phyloP scores from a whole-genome alignment of 352 stramenopile species.

The Phytophthora nicotianae region DNA sequence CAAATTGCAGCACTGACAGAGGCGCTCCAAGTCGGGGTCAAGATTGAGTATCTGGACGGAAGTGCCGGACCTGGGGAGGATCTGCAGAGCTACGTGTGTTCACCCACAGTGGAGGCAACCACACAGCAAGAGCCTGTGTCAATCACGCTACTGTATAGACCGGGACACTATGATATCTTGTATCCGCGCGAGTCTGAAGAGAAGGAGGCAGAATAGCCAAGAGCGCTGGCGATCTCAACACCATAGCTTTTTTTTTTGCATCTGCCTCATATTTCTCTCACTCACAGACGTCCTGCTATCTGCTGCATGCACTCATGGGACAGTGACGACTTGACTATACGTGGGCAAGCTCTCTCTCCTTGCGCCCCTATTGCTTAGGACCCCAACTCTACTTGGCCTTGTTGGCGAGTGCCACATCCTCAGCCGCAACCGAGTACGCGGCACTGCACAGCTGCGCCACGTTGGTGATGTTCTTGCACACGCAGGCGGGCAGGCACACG shows the following conservation, averaged over 20 bases:
- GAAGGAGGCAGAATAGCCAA: conserved; percentile 10
- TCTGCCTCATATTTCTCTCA: conserved; percentile 22
- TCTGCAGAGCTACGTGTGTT: conserved; percentile 74
- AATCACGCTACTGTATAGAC: conserved; percentile 92
- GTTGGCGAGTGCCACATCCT: conserved; percentile 59
- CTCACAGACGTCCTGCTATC: conserved; percentile 1
- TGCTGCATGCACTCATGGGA: conserved; percentile 3
- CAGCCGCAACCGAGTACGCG: conserved; percentile 73
- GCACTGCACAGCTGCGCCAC: conserved; percentile 90
- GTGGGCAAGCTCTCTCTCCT: conserved; percentile 1
- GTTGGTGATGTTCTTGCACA: conserved; percentile 95
- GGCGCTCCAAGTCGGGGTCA: conserved; percentile 86
- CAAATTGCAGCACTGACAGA: conserved; percentile 93
- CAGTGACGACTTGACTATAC: conserved; percentile 7
- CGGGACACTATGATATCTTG: conserved; percentile 96
- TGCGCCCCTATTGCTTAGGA: conserved; percentile 23
- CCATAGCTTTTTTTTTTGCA: conserved; percentile 14
- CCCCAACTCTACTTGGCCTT: conserved; percentile 52
- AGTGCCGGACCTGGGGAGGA: conserved; percentile 50
- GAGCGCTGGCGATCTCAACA: not conserved
- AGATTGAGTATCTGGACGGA: conserved; percentile 95
- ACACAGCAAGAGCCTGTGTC: conserved; percentile 29
- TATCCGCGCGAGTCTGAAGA: conserved; percentile 57
- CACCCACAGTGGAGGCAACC: conserved; percentile 19
- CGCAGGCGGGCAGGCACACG: conserved; percentile 88